Evolutionary conservation across 306 rosid genomes (phyloP).

Genomic region (Herpetospermum pedunculosum): DNA sequence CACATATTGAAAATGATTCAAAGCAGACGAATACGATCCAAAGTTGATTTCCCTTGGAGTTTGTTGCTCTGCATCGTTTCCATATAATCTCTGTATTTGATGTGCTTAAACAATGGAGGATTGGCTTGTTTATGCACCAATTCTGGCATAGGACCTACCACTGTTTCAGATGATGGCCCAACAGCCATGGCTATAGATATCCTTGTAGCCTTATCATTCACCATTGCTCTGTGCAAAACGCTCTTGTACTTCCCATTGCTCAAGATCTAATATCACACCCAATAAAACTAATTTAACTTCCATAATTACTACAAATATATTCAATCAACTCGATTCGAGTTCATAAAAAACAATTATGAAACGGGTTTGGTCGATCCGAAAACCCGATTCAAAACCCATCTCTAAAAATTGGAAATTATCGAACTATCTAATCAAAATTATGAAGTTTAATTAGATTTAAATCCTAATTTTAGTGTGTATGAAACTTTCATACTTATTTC

Average conservation of each 20-base stretch:
- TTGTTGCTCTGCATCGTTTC: constrained; percentile 25
- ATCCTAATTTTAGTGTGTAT: too few relatives aligned
- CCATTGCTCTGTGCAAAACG: constrained; percentile 45
- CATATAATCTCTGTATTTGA: constrained; percentile 29
- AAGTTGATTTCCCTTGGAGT: constrained; percentile 23
- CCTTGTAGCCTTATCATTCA: constrained; percentile 28
- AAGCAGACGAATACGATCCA: constrained; percentile 30
- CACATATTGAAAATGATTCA: not conserved
- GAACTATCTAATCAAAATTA: too few relatives aligned
- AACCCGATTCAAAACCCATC: too few relatives aligned
- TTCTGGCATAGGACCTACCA: constrained; percentile 21
- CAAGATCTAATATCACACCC: constrained; percentile 19
- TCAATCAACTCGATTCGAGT: too few relatives aligned
- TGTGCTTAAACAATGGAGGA: constrained; percentile 20
- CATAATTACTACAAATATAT: too few relatives aligned
- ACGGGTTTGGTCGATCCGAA: too few relatives aligned
- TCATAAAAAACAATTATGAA: too few relatives aligned
- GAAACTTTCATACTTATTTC: too few relatives aligned
- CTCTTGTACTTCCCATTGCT: constrained; percentile 55
- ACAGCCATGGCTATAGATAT: constrained; percentile 34
- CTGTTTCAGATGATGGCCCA: constrained; percentile 37
- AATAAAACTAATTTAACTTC: not conserved
- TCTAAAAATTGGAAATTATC: too few relatives aligned
- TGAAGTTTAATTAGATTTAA: too few relatives aligned
- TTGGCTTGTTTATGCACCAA: constrained; percentile 7